These are phyloP conservation scores for Monilinia fructigena DNA, from an alignment of 2,329 filamentous ascomycete genomes.

Conservation along the genomic window DNA sequence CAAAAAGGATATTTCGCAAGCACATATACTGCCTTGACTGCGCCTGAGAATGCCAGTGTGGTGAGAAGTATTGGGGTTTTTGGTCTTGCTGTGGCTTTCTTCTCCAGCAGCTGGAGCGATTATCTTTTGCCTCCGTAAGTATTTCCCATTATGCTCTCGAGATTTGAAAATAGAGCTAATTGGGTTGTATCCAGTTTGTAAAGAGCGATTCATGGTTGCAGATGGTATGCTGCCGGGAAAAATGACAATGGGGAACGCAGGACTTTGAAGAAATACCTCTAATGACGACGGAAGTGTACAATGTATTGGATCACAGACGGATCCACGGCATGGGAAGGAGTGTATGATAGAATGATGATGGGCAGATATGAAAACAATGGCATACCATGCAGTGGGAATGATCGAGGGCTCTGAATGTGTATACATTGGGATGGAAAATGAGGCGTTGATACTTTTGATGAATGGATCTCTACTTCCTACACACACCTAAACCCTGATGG, in stretches of 20 bases:
- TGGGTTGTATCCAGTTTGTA: neutral
- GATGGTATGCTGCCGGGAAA: neutral
- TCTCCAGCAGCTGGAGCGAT: conserved; percentile 67
- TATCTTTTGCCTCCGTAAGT: conserved; percentile 64
- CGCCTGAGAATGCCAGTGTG: conserved; percentile 66
- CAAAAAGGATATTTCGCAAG: conserved; percentile 55
- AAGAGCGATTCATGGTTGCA: neutral
- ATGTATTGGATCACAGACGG: conserved; percentile 6
- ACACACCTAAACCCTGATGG: neutral
- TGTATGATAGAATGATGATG: conserved; percentile 15
- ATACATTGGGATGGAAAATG: conserved; percentile 13
- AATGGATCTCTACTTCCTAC: conserved; percentile 24
- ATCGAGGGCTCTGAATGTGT: conserved; percentile 7
- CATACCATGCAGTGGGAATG: neutral
- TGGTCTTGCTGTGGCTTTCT: conserved; percentile 64
- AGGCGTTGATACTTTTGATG: conserved; percentile 18
- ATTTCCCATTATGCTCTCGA: neutral
- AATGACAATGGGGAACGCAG: neutral
- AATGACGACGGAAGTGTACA: conserved; percentile 12
- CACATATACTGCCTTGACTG: conserved; percentile 62
- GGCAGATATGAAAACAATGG: conserved; percentile 1
- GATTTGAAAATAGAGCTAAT: neutral
- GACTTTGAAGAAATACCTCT: conserved; percentile 4
- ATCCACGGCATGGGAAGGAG: neutral
- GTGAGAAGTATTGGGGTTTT: conserved; percentile 68